Evolutionary conservation across 2,329 filamentous ascomycete species (phyloP), one percentile per base, ranked within the genome.

Genomic region (Pestalotiopsis sp.): DNA sequence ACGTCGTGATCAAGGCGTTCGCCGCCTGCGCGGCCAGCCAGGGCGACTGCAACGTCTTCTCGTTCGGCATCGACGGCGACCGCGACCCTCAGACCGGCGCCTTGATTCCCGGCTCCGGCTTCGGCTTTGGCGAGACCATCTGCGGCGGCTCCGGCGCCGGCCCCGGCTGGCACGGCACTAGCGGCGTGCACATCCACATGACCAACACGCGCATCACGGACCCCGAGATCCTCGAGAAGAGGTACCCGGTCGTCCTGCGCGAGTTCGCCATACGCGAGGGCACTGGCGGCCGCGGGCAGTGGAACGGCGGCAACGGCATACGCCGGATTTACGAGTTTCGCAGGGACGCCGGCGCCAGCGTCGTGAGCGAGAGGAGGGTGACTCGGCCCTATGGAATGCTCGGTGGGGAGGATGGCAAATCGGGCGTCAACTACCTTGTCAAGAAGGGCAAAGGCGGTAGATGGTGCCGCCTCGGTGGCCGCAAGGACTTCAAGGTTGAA

Each of bases 91-190:
- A 70, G 38, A 61, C 52, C 11, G 65, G 65, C 9, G 25, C 9
- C 1, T 11, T 40, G 65, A 45, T 60, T 9, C 60, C 66, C 40
- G 68, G 49, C 4, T 66, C 69, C 1, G 91, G 91, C 0, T 93
- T 93, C 75, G 91, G 91, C n/a, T 93, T 93, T 81, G 93, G 93
- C 75, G 91, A 93, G 77, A 93, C 91, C 2, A 92, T 93, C 71
- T 89, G 89, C 2, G 91, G 91, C 14, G 91, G 91, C 0, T 87
- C 84, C 31, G 91, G 91, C n/a, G 91, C 91, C 1, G 91, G 91
- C 0, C 85, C 87, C 0, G 83, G 84, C 9, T 92, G 90, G 90
- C 83, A 91, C 69, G 91, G 91, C 20, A 90, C 89, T 2, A 86
- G 81, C 31, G 90, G 89, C n/a, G 89, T 92, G 9, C 90, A 93